Conservation (phyloP, 306 rosid genomes). For the Trifolium subterraneum region DNA sequence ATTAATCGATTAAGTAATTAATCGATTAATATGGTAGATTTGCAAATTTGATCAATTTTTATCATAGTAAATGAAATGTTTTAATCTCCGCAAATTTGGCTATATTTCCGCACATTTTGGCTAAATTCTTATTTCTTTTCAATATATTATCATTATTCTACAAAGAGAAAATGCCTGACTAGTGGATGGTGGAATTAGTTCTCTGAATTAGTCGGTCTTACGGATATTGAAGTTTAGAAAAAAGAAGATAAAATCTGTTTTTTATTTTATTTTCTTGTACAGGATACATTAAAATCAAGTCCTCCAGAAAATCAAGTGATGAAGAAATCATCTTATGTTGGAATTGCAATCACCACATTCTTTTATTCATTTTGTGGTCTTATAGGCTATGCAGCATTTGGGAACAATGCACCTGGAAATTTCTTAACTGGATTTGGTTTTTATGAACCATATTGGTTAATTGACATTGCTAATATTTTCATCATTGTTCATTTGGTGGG, state of each 20-base stretch:
- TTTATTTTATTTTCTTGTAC: neutral
- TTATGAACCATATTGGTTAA: conserved; percentile 59
- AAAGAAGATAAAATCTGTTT: neutral
- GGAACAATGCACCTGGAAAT: conserved; percentile 58
- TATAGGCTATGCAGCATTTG: conserved; percentile 58
- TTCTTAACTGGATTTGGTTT: conserved; percentile 68
- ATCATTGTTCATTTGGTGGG: conserved; percentile 53
- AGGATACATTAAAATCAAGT: conserved; percentile 58
- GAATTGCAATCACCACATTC: conserved; percentile 34
- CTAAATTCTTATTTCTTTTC: no score
- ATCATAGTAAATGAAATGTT: no score
- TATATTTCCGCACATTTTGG: no score
- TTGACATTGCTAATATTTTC: conserved; percentile 53
- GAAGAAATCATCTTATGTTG: conserved; percentile 43
- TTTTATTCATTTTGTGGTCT: conserved; percentile 54
- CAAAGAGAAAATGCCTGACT: no score
- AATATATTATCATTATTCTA: no score
- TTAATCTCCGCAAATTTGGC: no score
- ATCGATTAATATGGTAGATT: no score
- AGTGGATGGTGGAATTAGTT: no score
- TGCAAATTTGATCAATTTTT: no score
- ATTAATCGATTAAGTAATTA: no score
- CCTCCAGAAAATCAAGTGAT: conserved; percentile 54
- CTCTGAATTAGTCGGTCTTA: no score
- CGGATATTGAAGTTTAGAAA: no score